Conservation (phyloP, 1,139 yeast species). For the Geotrichum australiense region DNA sequence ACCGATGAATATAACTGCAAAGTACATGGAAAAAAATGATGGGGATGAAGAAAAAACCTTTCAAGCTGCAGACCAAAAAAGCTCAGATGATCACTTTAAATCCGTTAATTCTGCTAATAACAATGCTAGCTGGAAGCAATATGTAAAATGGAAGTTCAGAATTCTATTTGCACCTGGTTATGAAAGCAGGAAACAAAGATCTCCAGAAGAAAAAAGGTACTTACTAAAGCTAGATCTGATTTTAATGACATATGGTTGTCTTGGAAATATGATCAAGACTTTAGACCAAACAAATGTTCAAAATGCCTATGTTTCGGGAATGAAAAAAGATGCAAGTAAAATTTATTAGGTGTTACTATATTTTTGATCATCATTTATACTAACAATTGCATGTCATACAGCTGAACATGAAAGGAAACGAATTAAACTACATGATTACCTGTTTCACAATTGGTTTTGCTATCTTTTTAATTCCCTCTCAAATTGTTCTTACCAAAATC, state of each 20-base stretch:
- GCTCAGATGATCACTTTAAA: slow-evolving; percentile 1
- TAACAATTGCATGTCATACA: background rate
- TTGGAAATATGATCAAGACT: slow-evolving; percentile 6
- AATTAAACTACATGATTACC: slow-evolving; percentile 44
- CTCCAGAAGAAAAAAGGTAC: slow-evolving; percentile 6
- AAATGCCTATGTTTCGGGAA: slow-evolving; percentile 54
- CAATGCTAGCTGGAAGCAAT: slow-evolving; percentile 1
- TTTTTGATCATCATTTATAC: background rate
- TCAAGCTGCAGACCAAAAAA: background rate
- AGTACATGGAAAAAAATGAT: background rate
- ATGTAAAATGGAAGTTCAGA: slow-evolving; percentile 1
- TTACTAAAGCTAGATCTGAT: slow-evolving; percentile 8
- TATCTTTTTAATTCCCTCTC: slow-evolving; percentile 51
- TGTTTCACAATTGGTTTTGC: slow-evolving; percentile 49
- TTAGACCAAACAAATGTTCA: slow-evolving; percentile 34
- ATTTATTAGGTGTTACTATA: background rate
- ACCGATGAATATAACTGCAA: background rate
- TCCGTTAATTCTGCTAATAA: background rate
- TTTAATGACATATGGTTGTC: slow-evolving; percentile 10
- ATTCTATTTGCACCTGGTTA: slow-evolving; percentile 6
- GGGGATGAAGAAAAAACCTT: background rate
- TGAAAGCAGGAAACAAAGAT: background rate
- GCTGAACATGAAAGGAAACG: slow-evolving; percentile 45
- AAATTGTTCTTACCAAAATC: slow-evolving; percentile 45
- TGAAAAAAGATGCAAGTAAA: slow-evolving; percentile 42